Evolutionary conservation across 768 basidiomycete species (phyloP), one percentile per base, ranked within the genome.

Genomic region (Crepidotus variabilis): DNA sequence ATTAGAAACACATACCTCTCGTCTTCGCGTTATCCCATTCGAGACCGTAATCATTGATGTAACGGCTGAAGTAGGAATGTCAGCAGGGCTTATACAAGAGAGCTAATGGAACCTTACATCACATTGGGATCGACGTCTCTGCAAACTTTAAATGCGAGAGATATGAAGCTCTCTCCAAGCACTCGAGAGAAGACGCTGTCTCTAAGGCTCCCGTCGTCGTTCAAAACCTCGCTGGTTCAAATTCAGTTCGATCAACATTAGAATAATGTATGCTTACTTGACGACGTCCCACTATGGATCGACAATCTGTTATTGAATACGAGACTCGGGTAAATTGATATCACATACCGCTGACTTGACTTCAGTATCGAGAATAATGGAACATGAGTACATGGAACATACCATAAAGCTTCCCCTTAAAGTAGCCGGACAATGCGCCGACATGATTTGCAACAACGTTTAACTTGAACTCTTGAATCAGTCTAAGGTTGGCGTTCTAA

Each of bases 101-200:
- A 7, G 1, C 13, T 1, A 28, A n/a, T 22, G 39, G 14, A 11
- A 16, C 43, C 58, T 11, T 63, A 71, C 66, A 39, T 23, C 74
- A 77, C 75, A 52, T 50, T 69, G 24, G 76, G 72, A 61, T 80
- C 78, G 18, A 73, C 75, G 22, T 69, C 64, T 20, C 75, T 67
- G 9, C 76, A 77, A n/a, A 77, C 72, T 50, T 68, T 54, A 71
- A 78, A 78, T 1, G 78, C 78, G 55, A 78, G 73, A 23, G 65
- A 69, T 59, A 80, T 70, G 65, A 76, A 78, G 52, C 67, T 65
- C 47, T 70, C 68, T 47, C 76, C 76, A 46, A 79, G 69, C 39
- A 76, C 73, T 52, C 72, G 72, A 55, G 57, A 72, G 65, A 76
- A 78, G 39, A 78, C 72, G 49, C 71, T 72, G 50, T 65, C 67